Evolutionary conservation across 1,139 yeast genomes (phyloP), one percentile per base, ranked within the genome.

Genomic region (Protomyces inouyei): DNA sequence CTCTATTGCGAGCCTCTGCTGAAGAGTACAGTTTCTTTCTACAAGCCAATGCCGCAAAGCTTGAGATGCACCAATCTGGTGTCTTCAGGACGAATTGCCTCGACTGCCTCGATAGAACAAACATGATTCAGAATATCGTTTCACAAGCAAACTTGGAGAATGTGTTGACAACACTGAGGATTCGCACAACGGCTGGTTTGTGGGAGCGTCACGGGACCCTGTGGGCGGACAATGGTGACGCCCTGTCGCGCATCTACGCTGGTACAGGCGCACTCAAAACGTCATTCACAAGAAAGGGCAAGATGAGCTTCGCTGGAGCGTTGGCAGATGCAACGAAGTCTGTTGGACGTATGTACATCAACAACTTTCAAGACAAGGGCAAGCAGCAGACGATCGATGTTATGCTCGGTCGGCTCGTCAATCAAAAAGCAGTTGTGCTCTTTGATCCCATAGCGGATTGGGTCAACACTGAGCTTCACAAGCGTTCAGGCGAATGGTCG

Each of bases 201-300:
- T 80, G 85, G 73, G 73, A 76, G 51, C 85, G 82, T 67, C 97
- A 92, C 72, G 88, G 91, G 71, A 79, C 86, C 3, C 76, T 93
- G 25, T 95, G 98, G 98, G 99, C 98, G 0, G 97, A 95, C 75
- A 92, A 93, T 74, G 99, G 98, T 56, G 98, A 95, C 75, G 97
- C 95, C 67, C 83, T 95, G 9, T 91, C 98, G 0, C 97, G 91
- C 74, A 93, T 93, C 36, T 95, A 95, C 73, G 93, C 98, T 0
- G 98, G 98, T 5, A 95, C 98, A 0, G 92, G 93, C 73, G 98
- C 98, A 0, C 79, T 95, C 60, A 95, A 95, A 74, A 89, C 97
- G 0, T 89, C 97, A 3, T 93, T 87, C 73, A 88, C 98, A 1
- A 82, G 98, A 72, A 87, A 90, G 52, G 98, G 98, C 18, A 92